Percentiles rank a stretch among this genome's conserved stretches.
Conservation (phyloP, 768 basidiomycete species). For the Amanita pseudoporphyria region DNA sequence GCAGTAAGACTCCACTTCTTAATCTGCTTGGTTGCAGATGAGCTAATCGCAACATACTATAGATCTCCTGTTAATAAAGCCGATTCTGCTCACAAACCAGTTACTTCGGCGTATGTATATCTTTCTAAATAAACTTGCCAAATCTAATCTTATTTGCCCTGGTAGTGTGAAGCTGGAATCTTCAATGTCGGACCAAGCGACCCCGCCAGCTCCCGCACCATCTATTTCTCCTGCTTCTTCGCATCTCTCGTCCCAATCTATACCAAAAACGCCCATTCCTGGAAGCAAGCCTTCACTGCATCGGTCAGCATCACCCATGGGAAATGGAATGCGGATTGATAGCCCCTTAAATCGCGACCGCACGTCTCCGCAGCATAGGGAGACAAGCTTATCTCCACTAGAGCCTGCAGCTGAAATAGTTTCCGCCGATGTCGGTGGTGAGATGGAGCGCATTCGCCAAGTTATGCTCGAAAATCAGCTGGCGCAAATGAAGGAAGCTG, state of each 20-base stretch:
- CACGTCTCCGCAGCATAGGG: slow-evolving; percentile 5
- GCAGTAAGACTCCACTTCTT: slow-evolving; percentile 8
- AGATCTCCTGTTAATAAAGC: background rate
- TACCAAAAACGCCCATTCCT: slow-evolving; percentile 25
- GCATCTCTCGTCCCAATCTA: slow-evolving; percentile 37
- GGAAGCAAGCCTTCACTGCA: slow-evolving; percentile 13
- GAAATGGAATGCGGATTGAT: slow-evolving; percentile 1
- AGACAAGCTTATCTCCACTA: slow-evolving; percentile 12
- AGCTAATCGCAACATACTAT: slow-evolving; percentile 2
- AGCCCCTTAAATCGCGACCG: slow-evolving; percentile 3
- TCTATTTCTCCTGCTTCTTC: slow-evolving; percentile 22
- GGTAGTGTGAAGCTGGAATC: slow-evolving; percentile 15
- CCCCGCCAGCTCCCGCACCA: slow-evolving; percentile 17
- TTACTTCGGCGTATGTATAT: slow-evolving; percentile 13
- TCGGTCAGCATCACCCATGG: background rate
- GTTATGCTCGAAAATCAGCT: slow-evolving; percentile 41
- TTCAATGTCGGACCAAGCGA: slow-evolving; percentile 8
- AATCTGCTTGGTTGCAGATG: background rate
- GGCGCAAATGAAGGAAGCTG: slow-evolving; percentile 40
- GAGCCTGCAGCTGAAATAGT: slow-evolving; percentile 12
- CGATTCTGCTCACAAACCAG: slow-evolving; percentile 19
- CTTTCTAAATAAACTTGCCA: background rate
- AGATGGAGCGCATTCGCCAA: slow-evolving; percentile 51
- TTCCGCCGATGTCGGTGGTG: slow-evolving; percentile 33
- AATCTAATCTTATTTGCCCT: slow-evolving; percentile 1